A percentile compares a stretch with the other conserved stretches of the same genome.
These are phyloP conservation scores for Canavalia gladiata DNA, from an alignment of 306 rosid genomes.

Conservation along the genomic window DNA sequence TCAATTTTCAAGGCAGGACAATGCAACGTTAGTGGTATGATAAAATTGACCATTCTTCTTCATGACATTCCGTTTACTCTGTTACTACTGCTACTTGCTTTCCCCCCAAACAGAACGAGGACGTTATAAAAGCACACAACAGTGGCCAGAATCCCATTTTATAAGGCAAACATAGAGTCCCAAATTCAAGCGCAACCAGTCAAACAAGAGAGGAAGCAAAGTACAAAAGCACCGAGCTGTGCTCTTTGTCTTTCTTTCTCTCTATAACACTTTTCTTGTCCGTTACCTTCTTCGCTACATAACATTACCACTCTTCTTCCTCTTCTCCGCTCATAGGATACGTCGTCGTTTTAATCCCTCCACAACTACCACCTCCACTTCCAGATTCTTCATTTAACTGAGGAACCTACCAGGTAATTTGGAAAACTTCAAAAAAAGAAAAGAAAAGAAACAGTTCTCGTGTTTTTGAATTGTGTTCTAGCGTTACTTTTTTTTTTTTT, in stretches of 20 bases:
- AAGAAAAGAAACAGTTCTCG: too few relatives aligned
- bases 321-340: conserved; percentile 37
- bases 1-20: neutral
- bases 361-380: too few relatives aligned
- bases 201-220: neutral
- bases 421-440: too few relatives aligned
- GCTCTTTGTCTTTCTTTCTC: conserved; percentile 13
- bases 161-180: neutral
- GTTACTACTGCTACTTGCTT: conserved; percentile 5
- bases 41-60: conserved; percentile 42
- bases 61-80: conserved; percentile 30
- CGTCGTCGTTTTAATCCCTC: neutral
- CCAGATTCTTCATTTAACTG: too few relatives aligned
- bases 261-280: neutral
- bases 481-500: neutral
- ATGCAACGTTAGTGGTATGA: neutral
- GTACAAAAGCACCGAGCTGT: conserved; percentile 24
- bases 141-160: neutral
- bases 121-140: conserved; percentile 23
- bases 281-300: neutral
- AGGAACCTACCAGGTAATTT: too few relatives aligned
- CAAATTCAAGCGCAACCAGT: conserved; percentile 26
- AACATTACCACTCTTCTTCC: neutral
- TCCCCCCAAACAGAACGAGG: neutral
- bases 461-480: conserved; percentile 15